Conservation (phyloP, 768 basidiomycete species). For the Psilocybe subaeruginosa region DNA sequence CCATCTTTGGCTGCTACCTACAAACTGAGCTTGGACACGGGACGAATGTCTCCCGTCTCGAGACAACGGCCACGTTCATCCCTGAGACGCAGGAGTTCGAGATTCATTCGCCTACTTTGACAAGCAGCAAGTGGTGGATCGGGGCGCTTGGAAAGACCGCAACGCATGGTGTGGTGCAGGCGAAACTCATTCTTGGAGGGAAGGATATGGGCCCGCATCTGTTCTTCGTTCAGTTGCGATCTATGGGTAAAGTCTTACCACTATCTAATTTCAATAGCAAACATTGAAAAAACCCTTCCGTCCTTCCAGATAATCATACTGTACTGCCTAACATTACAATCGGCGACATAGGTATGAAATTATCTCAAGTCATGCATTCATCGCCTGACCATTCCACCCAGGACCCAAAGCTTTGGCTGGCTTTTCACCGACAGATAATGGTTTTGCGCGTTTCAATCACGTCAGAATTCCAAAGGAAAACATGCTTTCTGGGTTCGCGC, state of each 20-base stretch:
- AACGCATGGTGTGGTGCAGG: constrained; percentile 78
- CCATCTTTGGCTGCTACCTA: constrained; percentile 72
- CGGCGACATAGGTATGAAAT: constrained; percentile 65
- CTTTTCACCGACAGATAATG: constrained; percentile 59
- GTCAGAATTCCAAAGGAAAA: constrained; percentile 68
- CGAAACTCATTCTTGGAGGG: constrained; percentile 66
- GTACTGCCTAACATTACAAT: constrained; percentile 61
- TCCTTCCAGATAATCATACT: constrained; percentile 54
- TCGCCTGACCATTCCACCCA: constrained; percentile 18
- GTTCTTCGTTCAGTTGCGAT: constrained; percentile 73
- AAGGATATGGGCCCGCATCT: constrained; percentile 72
- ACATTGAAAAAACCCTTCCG: constrained; percentile 3
- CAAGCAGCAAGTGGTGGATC: constrained; percentile 85
- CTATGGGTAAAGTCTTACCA: constrained; percentile 47
- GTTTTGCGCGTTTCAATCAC: constrained; percentile 67
- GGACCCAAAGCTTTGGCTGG: constrained; percentile 63
- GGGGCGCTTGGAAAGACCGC: constrained; percentile 73
- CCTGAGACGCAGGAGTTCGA: constrained; percentile 70
- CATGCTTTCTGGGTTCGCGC: constrained; percentile 78
- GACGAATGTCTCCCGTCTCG: constrained; percentile 66
- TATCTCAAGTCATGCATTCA: no score
- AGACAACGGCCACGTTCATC: constrained; percentile 80
- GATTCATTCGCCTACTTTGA: constrained; percentile 74
- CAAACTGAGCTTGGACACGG: constrained; percentile 85
- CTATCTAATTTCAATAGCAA: not conserved